phyloP scores from a whole-genome alignment of 805 yeast genomes.

The Pichia thaimueangensis region DNA sequence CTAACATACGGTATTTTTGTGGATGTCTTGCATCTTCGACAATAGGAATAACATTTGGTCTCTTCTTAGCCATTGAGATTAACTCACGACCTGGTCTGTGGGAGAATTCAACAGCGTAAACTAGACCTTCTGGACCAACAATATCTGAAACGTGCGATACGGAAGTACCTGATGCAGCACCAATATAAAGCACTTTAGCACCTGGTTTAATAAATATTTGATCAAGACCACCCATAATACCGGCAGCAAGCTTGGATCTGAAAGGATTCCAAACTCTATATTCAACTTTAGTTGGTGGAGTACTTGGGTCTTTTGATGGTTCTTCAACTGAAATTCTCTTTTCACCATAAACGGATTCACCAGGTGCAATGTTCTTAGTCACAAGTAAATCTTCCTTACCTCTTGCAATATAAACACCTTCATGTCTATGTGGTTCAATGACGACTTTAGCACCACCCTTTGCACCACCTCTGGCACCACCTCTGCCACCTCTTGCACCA shows the following conservation, averaged over 20 bases:
- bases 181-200: conserved; percentile 91
- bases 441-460: conserved; percentile 92
- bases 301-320: conserved; percentile 82
- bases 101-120: conserved; percentile 97
- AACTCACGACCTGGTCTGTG: conserved; percentile 99
- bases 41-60: conserved; percentile 98
- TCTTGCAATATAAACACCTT: conserved; percentile 98
- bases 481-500: conserved; percentile 53
- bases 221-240: conserved; percentile 99
- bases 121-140: conserved; percentile 98
- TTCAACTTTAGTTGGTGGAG: conserved; percentile 89
- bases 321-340: conserved; percentile 92
- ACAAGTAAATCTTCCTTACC: conserved; percentile 98
- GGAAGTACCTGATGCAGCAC: conserved; percentile 99
- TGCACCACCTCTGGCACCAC: conserved; percentile 72
- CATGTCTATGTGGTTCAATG: conserved; percentile 98
- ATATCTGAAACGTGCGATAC: conserved; percentile 97
- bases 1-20: conserved; percentile 97
- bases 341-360: conserved; percentile 98
- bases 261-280: conserved; percentile 99
- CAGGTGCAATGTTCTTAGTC: conserved; percentile 95
- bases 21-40: conserved; percentile 99
- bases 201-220: conserved; percentile 98
- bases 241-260: conserved; percentile 99
- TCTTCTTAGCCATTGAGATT: conserved; percentile 99